These are phyloP conservation scores for Desmodesmus armatus DNA, from an alignment of 139 green algal genomes.

Conservation along the genomic window DNA sequence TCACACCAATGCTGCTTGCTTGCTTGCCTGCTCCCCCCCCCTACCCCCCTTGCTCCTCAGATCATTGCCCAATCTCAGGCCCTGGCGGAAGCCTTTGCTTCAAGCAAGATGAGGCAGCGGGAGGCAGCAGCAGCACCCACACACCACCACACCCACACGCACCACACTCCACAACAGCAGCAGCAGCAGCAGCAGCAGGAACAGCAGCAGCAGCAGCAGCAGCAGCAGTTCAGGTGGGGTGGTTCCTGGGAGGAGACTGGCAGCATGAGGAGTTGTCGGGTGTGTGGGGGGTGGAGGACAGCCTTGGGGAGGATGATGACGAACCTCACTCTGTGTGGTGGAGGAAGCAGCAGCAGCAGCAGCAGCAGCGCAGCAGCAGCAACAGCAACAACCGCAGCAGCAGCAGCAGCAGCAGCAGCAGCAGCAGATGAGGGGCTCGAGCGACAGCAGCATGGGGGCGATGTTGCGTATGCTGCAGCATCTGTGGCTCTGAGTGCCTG, in stretches of 20 bases:
- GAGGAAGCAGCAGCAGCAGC: background rate
- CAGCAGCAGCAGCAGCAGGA: constrained; percentile 31
- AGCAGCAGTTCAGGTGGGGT: background rate
- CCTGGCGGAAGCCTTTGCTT: constrained; percentile 32
- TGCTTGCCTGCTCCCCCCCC: too few species aligned
- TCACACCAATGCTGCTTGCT: too few species aligned
- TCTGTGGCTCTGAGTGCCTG: background rate
- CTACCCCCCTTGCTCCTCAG: too few species aligned
- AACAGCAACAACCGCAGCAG: background rate
- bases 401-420: background rate
- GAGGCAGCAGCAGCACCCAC: background rate
- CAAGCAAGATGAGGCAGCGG: constrained; percentile 22
- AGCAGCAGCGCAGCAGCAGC: background rate
- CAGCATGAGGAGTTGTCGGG: background rate
- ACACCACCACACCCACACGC: background rate
- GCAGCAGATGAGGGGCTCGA: background rate
- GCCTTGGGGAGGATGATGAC: background rate
- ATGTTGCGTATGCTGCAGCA: background rate
- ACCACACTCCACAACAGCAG: background rate
- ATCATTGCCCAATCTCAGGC: constrained; percentile 29
- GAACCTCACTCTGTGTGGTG: too few species aligned
- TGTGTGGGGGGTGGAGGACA: background rate
- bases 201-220: constrained; percentile 13
- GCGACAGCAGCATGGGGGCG: background rate
- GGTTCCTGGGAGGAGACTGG: background rate